Evolutionary conservation across 140 eudicot species (phyloP), one percentile per base, ranked within the genome.

Genomic region (Ambrosia hybrid): DNA sequence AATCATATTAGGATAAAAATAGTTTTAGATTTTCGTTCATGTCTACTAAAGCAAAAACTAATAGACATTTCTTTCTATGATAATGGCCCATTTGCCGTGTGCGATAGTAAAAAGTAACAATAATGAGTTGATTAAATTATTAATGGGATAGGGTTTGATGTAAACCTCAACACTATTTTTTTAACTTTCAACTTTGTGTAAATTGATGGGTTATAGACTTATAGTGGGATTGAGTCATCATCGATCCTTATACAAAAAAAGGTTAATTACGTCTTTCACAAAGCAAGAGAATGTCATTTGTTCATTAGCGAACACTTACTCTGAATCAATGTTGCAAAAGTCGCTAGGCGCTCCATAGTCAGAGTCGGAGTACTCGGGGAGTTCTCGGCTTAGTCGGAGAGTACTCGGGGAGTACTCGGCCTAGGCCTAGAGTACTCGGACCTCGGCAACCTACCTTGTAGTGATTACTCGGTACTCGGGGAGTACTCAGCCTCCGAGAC

Each of bases 61-160:
- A 34, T 60, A 34, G 6, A 12, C 46, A 60, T 60, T 34, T 60
- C 9, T 21, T 60, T 60, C 67, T 33, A 60, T 60, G 37, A 70
- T 70, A 37, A 70, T 37, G 67, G 17, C 21, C 67, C 41, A 71
- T 57, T 51, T 37, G 21, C 58, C n/a, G 9, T 45, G 52, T 58
- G 30, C n/a, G 36, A 13, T 57, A 58, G 57, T 8, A 12, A 30
- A 26, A 58, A 26, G 68, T 45, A 45, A 43, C 21, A 56, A 26
- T 56, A 14, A 43, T 45, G 36, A 41, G 66, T 34, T 67, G 69
- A 34, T 4, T 67, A 43, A 15, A 46, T 45, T 43, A 67, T 14
- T 45, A 21, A 56, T 9, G 74, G 21, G 74, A 76, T 59, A 73
- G 34, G 78, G 78, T 38, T 57, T 57, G 70, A 76, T 76, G 69